A percentile compares a stretch with the other conserved stretches of the same genome.
phyloP scores from a whole-genome alignment of 768 basidiomycete species.

The Termitomyces sp. region DNA sequence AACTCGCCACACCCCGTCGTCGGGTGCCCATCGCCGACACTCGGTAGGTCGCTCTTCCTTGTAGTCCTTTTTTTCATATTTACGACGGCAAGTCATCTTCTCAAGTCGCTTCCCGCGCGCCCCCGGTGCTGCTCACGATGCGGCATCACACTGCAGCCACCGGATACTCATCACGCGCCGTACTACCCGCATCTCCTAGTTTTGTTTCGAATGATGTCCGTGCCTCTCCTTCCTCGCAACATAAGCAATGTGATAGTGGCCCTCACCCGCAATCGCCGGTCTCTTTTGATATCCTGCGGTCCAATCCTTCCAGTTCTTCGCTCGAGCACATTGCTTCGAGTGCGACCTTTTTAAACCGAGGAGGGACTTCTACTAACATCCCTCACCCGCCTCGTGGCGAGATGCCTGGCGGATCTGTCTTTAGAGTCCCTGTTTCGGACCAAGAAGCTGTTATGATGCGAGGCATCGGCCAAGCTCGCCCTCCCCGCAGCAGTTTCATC shows the following conservation, averaged over 20 bases:
- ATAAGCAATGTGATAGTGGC: neutral
- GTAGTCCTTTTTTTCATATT: neutral
- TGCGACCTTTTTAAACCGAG: constrained; percentile 29
- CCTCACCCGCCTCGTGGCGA: neutral
- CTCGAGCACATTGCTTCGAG: constrained; percentile 40
- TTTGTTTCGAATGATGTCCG: neutral
- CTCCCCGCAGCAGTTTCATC: constrained; percentile 5
- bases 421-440: constrained; percentile 27
- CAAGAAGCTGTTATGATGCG: neutral
- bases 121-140: neutral
- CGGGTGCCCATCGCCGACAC: neutral
- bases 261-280: constrained; percentile 7
- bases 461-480: constrained; percentile 10
- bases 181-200: neutral
- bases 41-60: neutral
- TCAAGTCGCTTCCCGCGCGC: neutral
- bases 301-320: constrained; percentile 34
- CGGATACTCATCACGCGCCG: neutral
- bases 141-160: constrained; percentile 6
- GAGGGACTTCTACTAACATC: constrained; percentile 5
- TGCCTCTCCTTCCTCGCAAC: neutral
- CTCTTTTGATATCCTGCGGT: constrained; percentile 40
- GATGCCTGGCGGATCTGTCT: constrained; percentile 25
- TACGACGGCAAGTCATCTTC: neutral
- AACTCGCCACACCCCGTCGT: constrained; percentile 9